Evolutionary conservation across 2,329 filamentous ascomycete species (phyloP).

Genomic region (Neonectria hederae): DNA sequence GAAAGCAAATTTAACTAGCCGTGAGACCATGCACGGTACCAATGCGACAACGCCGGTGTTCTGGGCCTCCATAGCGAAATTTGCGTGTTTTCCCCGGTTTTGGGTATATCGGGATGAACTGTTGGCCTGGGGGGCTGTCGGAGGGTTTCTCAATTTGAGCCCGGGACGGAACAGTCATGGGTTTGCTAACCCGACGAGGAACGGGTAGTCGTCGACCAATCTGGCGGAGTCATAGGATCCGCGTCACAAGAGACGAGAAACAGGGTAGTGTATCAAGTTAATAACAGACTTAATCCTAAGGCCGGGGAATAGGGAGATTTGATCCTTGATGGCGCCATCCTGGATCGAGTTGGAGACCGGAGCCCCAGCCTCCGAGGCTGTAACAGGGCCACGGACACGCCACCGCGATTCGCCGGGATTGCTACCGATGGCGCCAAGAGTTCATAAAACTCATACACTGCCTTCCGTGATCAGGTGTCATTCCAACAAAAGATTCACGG

Average conservation of each 20-base stretch:
- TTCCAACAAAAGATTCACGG: not conserved
- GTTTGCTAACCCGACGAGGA: not conserved
- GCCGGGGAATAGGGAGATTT: not conserved
- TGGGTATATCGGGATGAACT: not conserved
- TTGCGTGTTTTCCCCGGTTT: not conserved
- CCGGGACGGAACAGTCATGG: not conserved
- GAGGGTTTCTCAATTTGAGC: not conserved
- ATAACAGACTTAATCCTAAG: too few relatives aligned
- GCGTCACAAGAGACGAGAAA: not conserved
- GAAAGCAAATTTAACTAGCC: not conserved
- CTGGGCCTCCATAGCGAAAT: not conserved
- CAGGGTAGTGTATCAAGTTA: not conserved
- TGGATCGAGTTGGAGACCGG: slow-evolving; percentile 25
- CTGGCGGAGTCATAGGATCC: slow-evolving; percentile 4
- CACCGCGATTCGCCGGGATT: not conserved
- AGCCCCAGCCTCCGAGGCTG: slow-evolving; percentile 25
- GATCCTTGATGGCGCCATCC: not conserved
- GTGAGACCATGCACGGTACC: not conserved
- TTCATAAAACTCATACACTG: not conserved
- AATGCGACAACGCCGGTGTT: not conserved
- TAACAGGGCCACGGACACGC: slow-evolving; percentile 13
- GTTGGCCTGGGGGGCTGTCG: not conserved
- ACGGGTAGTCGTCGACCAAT: not conserved
- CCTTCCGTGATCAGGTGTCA: not conserved
- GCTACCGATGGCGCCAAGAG: not conserved